Conservation (phyloP, 2,329 filamentous ascomycete genomes). For the Fusarium sp. region DNA sequence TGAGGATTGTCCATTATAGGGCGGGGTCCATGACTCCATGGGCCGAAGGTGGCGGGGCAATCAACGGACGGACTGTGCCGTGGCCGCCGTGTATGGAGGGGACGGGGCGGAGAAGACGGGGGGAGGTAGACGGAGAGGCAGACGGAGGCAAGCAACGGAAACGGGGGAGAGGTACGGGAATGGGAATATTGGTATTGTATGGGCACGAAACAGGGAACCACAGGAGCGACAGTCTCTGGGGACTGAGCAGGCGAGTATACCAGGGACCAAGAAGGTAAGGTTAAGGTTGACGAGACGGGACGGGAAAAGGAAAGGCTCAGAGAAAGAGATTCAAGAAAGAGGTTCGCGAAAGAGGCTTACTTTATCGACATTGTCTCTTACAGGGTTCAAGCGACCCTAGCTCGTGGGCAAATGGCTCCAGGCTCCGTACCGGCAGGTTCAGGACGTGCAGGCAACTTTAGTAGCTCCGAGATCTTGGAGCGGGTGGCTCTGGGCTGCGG, state of each 20-base stretch:
- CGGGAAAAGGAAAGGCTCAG: slow-evolving; percentile 36
- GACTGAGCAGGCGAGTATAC: slow-evolving; percentile 20
- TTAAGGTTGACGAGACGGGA: slow-evolving; percentile 30
- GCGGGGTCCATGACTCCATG: slow-evolving; percentile 50
- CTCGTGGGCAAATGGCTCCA: slow-evolving; percentile 47
- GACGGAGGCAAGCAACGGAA: slow-evolving; percentile 34
- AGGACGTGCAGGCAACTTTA: slow-evolving; percentile 47
- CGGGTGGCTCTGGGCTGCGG: slow-evolving; percentile 42
- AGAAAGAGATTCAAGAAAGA: slow-evolving; percentile 38
- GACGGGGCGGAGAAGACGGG: slow-evolving; percentile 33
- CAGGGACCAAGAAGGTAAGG: slow-evolving; percentile 27
- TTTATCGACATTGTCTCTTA: slow-evolving; percentile 65
- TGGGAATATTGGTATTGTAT: slow-evolving; percentile 22
- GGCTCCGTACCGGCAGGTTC: slow-evolving; percentile 46
- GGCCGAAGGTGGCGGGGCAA: slow-evolving; percentile 44
- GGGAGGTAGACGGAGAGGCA: slow-evolving; percentile 14
- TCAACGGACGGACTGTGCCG: slow-evolving; percentile 41
- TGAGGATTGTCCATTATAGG: slow-evolving; percentile 56
- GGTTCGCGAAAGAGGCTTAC: slow-evolving; percentile 55
- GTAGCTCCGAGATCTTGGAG: slow-evolving; percentile 48
- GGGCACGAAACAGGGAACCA: slow-evolving; percentile 14
- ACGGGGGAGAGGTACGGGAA: slow-evolving; percentile 17
- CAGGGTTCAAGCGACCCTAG: slow-evolving; percentile 51
- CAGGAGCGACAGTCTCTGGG: slow-evolving; percentile 16
- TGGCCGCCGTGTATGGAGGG: slow-evolving; percentile 37